Evolutionary conservation across 495 filamentous ascomycete genomes (phyloP).

Genomic region (Aspergillus steynii): DNA sequence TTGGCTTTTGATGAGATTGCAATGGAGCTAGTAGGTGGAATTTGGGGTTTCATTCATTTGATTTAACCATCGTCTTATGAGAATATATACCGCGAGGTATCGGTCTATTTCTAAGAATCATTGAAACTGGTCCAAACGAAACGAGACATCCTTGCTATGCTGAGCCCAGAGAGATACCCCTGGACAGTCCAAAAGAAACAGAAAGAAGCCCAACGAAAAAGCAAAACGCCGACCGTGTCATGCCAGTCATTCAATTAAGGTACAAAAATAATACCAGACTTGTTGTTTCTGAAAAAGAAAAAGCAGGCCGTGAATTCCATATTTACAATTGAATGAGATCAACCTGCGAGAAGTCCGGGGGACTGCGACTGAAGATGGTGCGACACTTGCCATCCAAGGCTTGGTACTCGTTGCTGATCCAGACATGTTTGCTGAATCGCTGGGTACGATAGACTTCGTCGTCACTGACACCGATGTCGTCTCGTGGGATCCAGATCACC

Average conservation of each 20-base stretch:
- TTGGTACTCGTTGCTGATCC: constrained; percentile 91
- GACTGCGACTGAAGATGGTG: constrained; percentile 84
- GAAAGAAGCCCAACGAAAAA: neutral
- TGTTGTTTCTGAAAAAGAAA: neutral
- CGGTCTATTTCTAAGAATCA: neutral
- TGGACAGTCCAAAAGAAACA: neutral
- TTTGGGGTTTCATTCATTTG: too few relatives aligned
- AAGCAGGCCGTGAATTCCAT: neutral
- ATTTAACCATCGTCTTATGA: too few relatives aligned
- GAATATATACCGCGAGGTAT: too few relatives aligned
- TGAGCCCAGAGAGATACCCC: neutral
- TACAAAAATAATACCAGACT: neutral
- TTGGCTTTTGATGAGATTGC: too few relatives aligned
- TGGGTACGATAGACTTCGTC: constrained; percentile 83
- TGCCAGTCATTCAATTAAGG: neutral
- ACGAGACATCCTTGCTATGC: neutral
- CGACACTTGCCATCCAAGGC: constrained; percentile 79
- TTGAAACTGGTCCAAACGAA: neutral
- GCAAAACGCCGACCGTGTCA: neutral
- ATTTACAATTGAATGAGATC: constrained; percentile 80
- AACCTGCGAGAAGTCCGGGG: constrained; percentile 88
- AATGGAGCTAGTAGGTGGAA: too few relatives aligned
- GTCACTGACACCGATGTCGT: constrained; percentile 86
- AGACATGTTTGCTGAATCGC: constrained; percentile 77
- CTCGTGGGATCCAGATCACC: constrained; percentile 91